phyloP scores from a whole-genome alignment of 805 yeast species.

The Dipodascus geniculatus region DNA sequence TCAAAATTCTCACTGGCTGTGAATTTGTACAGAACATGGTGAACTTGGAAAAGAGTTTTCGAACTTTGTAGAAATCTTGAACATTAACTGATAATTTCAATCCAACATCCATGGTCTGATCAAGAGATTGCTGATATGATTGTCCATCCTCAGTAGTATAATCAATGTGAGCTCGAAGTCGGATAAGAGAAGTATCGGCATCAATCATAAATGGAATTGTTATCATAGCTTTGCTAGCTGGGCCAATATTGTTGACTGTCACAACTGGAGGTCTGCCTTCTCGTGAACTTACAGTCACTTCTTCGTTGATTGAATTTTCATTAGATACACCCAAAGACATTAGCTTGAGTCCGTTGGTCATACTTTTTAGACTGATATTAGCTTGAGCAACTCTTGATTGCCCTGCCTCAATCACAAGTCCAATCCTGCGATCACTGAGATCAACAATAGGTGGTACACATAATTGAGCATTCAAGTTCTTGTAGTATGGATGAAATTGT shows the following conservation, averaged over 20 bases:
- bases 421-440: conserved; percentile 13
- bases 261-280: conserved; percentile 5
- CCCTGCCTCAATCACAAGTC: conserved; percentile 7
- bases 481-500: conserved; percentile 16
- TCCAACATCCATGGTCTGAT: conserved; percentile 35
- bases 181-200: conserved; percentile 14
- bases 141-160: conserved; percentile 15
- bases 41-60: conserved; percentile 51
- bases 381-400: conserved; percentile 1
- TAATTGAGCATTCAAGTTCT: conserved; percentile 16
- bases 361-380: conserved; percentile 4
- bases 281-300: conserved; percentile 1
- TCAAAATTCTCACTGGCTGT: conserved; percentile 42
- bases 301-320: background rate
- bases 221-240: conserved; percentile 12
- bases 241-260: background rate
- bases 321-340: background rate
- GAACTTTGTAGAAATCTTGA: conserved; percentile 58
- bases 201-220: conserved; percentile 22
- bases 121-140: conserved; percentile 13
- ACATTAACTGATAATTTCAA: conserved; percentile 63
- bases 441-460: conserved; percentile 9
- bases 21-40: conserved; percentile 49
- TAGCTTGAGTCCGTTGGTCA: conserved; percentile 3
- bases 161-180: conserved; percentile 17